phyloP scores from a whole-genome alignment of 352 stramenopile species.

The Phytophthora sp. region DNA sequence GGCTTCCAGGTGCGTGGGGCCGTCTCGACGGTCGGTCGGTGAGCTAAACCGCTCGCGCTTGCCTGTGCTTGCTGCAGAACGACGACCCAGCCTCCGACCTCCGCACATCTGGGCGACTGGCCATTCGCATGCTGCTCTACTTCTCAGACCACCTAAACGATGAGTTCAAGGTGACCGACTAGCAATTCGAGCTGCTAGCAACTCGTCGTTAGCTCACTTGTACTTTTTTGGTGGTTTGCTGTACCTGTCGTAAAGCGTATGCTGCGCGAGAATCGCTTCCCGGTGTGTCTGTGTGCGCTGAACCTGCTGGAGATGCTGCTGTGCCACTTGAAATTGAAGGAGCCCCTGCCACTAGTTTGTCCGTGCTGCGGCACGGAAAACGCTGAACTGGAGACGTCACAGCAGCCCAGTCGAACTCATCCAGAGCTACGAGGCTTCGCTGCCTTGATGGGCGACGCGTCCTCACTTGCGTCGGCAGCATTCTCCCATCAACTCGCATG shows the following conservation, averaged over 20 bases:
- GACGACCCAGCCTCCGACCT: conserved; percentile 68
- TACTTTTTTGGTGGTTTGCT: background rate
- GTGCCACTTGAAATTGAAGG: conserved; percentile 73
- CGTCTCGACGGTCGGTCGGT: background rate
- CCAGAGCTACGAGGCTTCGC: conserved; percentile 65
- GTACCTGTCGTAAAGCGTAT: conserved; percentile 54
- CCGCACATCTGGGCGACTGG: conserved; percentile 61
- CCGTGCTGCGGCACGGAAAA: conserved; percentile 77
- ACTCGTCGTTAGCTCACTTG: background rate
- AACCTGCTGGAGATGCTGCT: conserved; percentile 76
- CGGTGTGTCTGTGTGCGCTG: conserved; percentile 63
- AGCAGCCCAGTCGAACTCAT: conserved; percentile 54
- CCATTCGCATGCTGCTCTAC: conserved; percentile 70
- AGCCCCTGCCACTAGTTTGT: conserved; percentile 64
- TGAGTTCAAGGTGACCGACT: conserved; percentile 57
- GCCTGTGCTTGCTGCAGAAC: conserved; percentile 40
- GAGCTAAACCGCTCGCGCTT: too few relatives aligned
- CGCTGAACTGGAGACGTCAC: conserved; percentile 58
- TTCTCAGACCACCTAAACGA: conserved; percentile 73
- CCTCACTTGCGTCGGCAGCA: conserved; percentile 39
- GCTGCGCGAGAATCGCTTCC: conserved; percentile 73
- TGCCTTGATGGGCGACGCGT: conserved; percentile 47
- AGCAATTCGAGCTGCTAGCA: background rate
- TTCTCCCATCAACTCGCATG: conserved; percentile 53
- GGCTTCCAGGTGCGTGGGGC: conserved; percentile 62